These are phyloP conservation scores for Eremothecium cymbalariae DNA, from an alignment of 1,139 yeast species.

Conservation along the genomic window DNA sequence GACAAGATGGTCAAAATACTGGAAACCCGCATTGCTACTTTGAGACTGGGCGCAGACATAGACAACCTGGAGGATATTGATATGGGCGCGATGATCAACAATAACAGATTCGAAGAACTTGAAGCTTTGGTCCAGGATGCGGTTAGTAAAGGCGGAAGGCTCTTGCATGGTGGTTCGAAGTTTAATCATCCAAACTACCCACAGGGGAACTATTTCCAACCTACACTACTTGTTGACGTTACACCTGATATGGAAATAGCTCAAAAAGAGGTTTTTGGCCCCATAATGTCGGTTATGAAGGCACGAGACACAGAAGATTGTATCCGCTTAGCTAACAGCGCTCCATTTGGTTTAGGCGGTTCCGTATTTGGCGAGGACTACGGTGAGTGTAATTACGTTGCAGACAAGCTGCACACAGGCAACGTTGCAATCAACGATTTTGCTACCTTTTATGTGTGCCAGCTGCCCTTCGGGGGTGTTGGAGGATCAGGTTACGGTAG, in stretches of 20 bases:
- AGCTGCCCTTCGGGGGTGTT: constrained; percentile 91
- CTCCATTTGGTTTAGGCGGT: constrained; percentile 84
- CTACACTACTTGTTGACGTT: constrained; percentile 79
- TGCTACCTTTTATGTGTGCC: constrained; percentile 92
- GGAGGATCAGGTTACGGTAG: constrained; percentile 93
- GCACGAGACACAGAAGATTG: constrained; percentile 64
- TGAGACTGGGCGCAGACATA: constrained; percentile 82
- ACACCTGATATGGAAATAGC: constrained; percentile 72
- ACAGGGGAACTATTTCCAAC: constrained; percentile 86
- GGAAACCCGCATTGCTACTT: constrained; percentile 45
- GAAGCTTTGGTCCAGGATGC: constrained; percentile 67
- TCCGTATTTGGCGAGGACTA: constrained; percentile 71
- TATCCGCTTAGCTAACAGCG: constrained; percentile 70
- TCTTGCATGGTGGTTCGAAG: constrained; percentile 72
- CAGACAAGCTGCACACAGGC: constrained; percentile 63
- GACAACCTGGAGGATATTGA: constrained; percentile 86
- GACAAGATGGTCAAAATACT: constrained; percentile 51
- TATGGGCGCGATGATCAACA: constrained; percentile 92
- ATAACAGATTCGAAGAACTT: constrained; percentile 57
- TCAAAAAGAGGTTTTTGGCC: constrained; percentile 88
- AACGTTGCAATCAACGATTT: constrained; percentile 95
- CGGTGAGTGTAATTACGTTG: constrained; percentile 51
- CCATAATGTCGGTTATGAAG: constrained; percentile 68
- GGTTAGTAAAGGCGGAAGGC: constrained; percentile 67
- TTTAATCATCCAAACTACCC: constrained; percentile 86